Conservation (phyloP, 805 yeast species). For the Zygosaccharomyces siamensis region DNA sequence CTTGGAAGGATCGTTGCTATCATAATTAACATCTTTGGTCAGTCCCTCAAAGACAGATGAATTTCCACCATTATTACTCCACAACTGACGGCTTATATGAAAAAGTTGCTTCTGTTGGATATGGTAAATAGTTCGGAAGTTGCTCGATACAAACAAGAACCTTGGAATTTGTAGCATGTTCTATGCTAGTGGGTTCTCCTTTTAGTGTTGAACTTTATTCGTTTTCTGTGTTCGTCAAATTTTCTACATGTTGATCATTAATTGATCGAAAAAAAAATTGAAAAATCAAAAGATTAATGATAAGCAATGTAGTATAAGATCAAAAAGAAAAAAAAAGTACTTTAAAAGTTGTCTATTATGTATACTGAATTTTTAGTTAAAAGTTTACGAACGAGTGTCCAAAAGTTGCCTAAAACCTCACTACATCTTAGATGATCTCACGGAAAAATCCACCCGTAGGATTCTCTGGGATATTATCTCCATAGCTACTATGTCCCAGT, state of each 20-base stretch:
- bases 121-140: conserved; percentile 1
- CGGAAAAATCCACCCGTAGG: conserved; percentile 19
- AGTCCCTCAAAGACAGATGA: conserved; percentile 25
- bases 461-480: not conserved
- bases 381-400: not conserved
- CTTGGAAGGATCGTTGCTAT: conserved; percentile 18
- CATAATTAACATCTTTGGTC: conserved; percentile 19
- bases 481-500: conserved; percentile 3
- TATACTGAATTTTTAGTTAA: not conserved
- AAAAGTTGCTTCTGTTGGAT: conserved; percentile 5
- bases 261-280: not conserved
- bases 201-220: not conserved
- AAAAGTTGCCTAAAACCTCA: not conserved
- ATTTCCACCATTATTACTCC: conserved; percentile 4
- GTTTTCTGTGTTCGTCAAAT: not conserved
- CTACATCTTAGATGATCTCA: conserved; percentile 16
- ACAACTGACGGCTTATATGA: conserved; percentile 9
- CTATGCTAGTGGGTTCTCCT: not conserved
- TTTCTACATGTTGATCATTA: not conserved
- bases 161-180: conserved; percentile 10
- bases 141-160: conserved; percentile 1
- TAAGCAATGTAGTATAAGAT: not conserved
- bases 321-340: not conserved
- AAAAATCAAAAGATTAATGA: not conserved
- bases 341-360: not conserved